Conservation (phyloP, 2,329 filamentous ascomycete species). For the Bipolaris bicolor region DNA sequence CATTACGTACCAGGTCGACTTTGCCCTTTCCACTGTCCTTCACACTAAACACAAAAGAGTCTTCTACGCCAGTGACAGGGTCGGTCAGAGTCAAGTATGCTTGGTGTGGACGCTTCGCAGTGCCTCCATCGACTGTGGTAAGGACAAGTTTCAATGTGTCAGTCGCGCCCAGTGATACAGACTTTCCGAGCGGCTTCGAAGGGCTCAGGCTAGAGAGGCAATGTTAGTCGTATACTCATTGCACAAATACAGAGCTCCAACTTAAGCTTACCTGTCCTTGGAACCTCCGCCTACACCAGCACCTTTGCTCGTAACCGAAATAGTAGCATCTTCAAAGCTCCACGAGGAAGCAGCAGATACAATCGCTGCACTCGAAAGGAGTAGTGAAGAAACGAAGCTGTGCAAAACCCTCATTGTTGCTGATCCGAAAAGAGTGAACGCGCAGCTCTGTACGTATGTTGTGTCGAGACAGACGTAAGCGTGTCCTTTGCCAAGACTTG, state of each 20-base stretch:
- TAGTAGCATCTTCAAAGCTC: conserved; percentile 75
- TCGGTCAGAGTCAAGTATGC: conserved; percentile 88
- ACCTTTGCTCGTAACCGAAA: conserved; percentile 68
- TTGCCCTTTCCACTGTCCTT: conserved; percentile 89
- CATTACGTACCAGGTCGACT: conserved; percentile 74
- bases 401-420: conserved; percentile 51
- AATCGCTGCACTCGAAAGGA: conserved; percentile 50
- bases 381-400: conserved; percentile 51
- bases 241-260: conserved; percentile 1
- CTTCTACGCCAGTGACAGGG: conserved; percentile 75
- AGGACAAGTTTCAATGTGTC: conserved; percentile 83
- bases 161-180: conserved; percentile 67
- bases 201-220: conserved; percentile 47
- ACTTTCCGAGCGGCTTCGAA: conserved; percentile 65
- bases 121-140: conserved; percentile 79
- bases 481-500: conserved; percentile 25
- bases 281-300: conserved; percentile 56
- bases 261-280: conserved; percentile 68
- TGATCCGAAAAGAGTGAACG: conserved; percentile 32
- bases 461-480: conserved; percentile 25
- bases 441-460: conserved; percentile 31
- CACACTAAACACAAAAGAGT: conserved; percentile 80
- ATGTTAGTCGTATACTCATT: background rate
- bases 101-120: conserved; percentile 86
- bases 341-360: conserved; percentile 64